Base-by-base conservation (phyloP, 2,329 filamentous ascomycete species). In the Colletotrichum falcatum region DNA sequence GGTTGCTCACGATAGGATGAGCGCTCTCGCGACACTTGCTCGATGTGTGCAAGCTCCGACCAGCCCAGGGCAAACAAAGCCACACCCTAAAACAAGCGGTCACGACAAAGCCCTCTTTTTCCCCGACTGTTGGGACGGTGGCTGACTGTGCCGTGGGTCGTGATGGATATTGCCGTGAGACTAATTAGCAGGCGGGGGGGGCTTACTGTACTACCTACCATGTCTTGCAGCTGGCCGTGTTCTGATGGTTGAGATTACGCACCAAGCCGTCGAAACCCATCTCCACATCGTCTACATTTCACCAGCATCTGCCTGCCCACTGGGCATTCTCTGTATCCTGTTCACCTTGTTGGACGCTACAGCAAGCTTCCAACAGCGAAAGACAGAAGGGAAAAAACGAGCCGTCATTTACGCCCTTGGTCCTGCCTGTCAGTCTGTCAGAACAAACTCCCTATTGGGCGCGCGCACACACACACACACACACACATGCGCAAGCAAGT, bases 1-100 rank as follows among this genome's bases (percentile, higher is more conserved):
- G 23, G 12, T 23, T 26, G 20, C 18, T 44, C 42, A 20, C 37
- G 54, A 23, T n/a, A 16, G 35, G n/a, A n/a, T 9, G 18, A 51
- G 9, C 44, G 30, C 44, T n/a, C 23, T 49, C 59, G 59, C 44
- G 44, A 61, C 44, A 61, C 44, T 48, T 61, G 2, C 59, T 61
- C 30, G n/a, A 61, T 51, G n/a, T 42, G 59, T 61, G 44, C 59
- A 61, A 51, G 59, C 59, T 61, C 59, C 51, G 9, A 54, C 28
- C 28, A 33, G 51, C 28, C 16, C 26, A 53, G 28, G 26, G 7
- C 49, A 18, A 61, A 61, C 49, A 18, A 61, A 61, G 58, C 58
- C 58, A 49, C 58, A 61, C 58, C 44, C 58, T 49, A 56, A 61
- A 49, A 20, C n/a, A 20, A 49, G 44, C 39, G 20, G 42, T 44